Percentiles rank a stretch among this genome's conserved stretches.
These are phyloP conservation scores for Diospyros kaki DNA, from an alignment of 148 eudicot genomes.

Conservation along the genomic window DNA sequence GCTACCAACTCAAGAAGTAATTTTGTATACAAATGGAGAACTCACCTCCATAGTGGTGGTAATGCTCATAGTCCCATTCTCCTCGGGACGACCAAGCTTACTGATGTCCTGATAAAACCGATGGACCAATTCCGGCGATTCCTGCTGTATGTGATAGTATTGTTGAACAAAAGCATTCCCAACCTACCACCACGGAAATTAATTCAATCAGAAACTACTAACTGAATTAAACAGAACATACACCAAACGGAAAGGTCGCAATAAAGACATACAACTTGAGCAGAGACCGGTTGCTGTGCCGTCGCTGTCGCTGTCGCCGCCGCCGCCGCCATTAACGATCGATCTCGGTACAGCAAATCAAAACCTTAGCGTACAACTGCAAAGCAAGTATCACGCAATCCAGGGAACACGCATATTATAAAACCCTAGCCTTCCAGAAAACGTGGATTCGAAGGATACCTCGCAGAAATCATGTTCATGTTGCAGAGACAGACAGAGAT, in stretches of 20 bases:
- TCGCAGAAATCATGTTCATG: not conserved
- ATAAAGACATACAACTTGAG: conserved; percentile 41
- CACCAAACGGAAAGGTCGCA: not conserved
- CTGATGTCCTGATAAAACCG: conserved; percentile 77
- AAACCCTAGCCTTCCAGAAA: not conserved
- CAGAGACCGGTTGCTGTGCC: conserved; percentile 35
- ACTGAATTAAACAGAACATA: not conserved
- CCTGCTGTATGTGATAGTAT: conserved; percentile 64
- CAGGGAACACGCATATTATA: not conserved
- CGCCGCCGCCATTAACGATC: conserved; percentile 19
- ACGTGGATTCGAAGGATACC: not conserved
- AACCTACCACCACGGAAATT: conserved; percentile 36
- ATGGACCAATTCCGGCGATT: conserved; percentile 59
- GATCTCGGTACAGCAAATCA: conserved; percentile 7
- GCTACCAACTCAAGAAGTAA: not conserved
- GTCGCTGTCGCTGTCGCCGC: conserved; percentile 20
- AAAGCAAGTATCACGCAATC: not conserved
- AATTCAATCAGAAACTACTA: not conserved
- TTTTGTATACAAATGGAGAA: not conserved
- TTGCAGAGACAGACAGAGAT: not conserved
- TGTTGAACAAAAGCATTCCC: conserved; percentile 82
- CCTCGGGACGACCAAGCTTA: conserved; percentile 61
- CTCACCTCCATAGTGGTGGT: conserved; percentile 78
- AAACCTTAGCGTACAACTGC: not conserved
- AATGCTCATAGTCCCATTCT: conserved; percentile 43